These are phyloP conservation scores for Aspergillus persii DNA, from an alignment of 2,329 filamentous ascomycete genomes.

Conservation along the genomic window DNA sequence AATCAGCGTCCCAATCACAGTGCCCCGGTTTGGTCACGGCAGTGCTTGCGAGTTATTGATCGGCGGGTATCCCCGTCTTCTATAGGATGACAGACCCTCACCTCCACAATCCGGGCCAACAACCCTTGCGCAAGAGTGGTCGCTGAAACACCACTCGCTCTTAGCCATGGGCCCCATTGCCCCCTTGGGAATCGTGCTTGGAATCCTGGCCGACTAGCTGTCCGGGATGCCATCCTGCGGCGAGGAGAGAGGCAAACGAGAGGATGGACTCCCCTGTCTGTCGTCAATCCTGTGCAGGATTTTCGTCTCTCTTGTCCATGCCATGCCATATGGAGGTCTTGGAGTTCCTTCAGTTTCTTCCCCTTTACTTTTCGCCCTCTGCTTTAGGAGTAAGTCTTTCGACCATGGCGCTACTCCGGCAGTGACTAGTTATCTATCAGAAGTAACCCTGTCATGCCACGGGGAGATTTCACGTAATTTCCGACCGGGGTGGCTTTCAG, in stretches of 20 bases:
- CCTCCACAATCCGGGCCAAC: background rate
- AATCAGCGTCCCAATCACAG: background rate
- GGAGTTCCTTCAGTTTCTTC: background rate
- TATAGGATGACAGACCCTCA: background rate
- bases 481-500: background rate
- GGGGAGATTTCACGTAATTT: background rate
- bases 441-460: background rate
- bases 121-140: background rate
- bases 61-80: background rate
- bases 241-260: background rate
- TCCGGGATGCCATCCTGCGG: background rate
- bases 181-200: background rate
- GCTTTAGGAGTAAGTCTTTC: no score
- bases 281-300: background rate
- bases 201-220: background rate
- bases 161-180: background rate
- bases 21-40: background rate
- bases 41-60: background rate
- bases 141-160: background rate
- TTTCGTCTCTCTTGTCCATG: background rate
- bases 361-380: background rate
- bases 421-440: background rate
- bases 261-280: background rate
- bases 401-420: no score
- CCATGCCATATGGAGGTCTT: background rate